phyloP scores from a whole-genome alignment of 2,329 filamentous ascomycete genomes.

The Aspergillus niger region DNA sequence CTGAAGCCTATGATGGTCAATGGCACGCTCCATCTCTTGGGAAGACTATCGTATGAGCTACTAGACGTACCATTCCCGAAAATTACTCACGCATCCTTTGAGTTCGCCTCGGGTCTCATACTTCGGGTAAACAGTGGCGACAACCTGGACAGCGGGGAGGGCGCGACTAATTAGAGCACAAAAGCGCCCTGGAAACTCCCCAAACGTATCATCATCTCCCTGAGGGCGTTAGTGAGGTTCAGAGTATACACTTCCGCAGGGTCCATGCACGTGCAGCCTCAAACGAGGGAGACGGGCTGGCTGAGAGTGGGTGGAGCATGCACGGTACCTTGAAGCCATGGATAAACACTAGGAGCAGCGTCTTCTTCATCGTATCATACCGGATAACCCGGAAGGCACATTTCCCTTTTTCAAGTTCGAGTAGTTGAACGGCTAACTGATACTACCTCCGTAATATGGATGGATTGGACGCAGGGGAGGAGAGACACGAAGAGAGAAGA shows the following conservation, averaged over 20 bases:
- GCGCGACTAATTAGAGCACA: slow-evolving; percentile 44
- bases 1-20: slow-evolving; percentile 63
- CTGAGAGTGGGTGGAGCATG: background rate
- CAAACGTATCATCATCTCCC: slow-evolving; percentile 54
- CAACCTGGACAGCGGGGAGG: slow-evolving; percentile 45
- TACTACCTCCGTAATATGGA: background rate
- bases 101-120: slow-evolving; percentile 54
- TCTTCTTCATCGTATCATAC: slow-evolving; percentile 44
- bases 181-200: slow-evolving; percentile 48
- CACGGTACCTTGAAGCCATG: slow-evolving; percentile 51
- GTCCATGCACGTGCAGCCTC: background rate
- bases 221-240: slow-evolving; percentile 24
- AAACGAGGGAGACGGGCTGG: background rate
- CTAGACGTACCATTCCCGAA: slow-evolving; percentile 50
- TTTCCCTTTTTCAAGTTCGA: background rate
- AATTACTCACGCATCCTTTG: slow-evolving; percentile 47
- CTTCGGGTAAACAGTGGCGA: slow-evolving; percentile 49
- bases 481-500: background rate
- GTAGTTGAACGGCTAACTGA: background rate
- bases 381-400: background rate
- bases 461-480: background rate
- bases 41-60: background rate
- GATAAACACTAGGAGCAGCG: slow-evolving; percentile 50
- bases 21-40: background rate
- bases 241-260: background rate